Conservation (phyloP, 768 basidiomycete genomes). For the Fibroporia radiculosa region DNA sequence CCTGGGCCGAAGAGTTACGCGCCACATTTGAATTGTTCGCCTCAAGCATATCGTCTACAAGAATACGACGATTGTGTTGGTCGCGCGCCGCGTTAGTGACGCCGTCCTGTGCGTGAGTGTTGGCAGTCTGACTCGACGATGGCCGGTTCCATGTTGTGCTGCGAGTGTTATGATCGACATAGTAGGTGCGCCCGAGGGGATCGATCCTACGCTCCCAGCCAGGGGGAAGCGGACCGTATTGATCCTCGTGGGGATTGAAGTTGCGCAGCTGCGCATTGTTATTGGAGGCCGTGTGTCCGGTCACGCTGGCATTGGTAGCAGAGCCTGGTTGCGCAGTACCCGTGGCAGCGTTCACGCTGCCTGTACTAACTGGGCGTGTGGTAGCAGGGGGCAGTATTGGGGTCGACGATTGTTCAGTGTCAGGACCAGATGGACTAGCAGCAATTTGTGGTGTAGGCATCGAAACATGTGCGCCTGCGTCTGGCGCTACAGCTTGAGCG, state of each 20-base stretch:
- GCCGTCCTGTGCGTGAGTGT: constrained; percentile 59
- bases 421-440: constrained; percentile 2
- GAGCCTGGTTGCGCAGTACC: constrained; percentile 14
- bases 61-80: constrained; percentile 76
- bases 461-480: constrained; percentile 30
- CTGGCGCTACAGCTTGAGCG: constrained; percentile 52
- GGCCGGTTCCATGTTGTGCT: constrained; percentile 98
- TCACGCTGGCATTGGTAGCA: constrained; percentile 19
- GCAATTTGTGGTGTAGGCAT: constrained; percentile 31
- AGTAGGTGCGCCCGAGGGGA: constrained; percentile 92
- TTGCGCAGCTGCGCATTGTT: constrained; percentile 48
- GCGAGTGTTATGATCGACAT: constrained; percentile 97
- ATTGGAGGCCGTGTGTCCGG: constrained; percentile 33
- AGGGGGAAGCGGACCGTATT: constrained; percentile 80
- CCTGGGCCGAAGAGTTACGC: constrained; percentile 19
- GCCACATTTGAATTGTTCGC: constrained; percentile 35
- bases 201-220: constrained; percentile 99
- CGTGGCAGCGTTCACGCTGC: constrained; percentile 18
- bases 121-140: constrained; percentile 65
- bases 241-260: constrained; percentile 94
- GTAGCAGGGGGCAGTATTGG: constrained; percentile 16
- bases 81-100: constrained; percentile 84
- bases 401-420: constrained; percentile 11
- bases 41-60: constrained; percentile 83
- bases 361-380: constrained; percentile 30